Conservation (phyloP, 2,329 filamentous ascomycete species). For the Diaporthe capsici region DNA sequence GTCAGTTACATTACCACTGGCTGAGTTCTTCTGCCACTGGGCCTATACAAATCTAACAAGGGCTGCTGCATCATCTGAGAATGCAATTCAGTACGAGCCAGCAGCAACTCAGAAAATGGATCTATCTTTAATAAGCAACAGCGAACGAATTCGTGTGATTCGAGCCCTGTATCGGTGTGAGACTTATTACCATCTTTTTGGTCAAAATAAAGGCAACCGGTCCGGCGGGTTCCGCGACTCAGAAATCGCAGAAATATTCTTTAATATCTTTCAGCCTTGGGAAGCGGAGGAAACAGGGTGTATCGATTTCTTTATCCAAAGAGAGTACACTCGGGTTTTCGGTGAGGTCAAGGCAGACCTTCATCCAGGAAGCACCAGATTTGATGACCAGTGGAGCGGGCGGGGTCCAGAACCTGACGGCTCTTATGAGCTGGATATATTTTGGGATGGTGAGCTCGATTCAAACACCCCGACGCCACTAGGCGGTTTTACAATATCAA, state of each 20-base stretch:
- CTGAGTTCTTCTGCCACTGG: not conserved
- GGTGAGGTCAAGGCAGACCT: not conserved
- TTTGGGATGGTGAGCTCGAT: not conserved
- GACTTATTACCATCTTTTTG: not conserved
- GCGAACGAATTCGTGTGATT: not conserved
- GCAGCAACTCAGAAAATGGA: not conserved
- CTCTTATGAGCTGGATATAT: not conserved
- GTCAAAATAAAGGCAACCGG: not conserved
- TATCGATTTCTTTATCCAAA: not conserved
- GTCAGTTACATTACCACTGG: not conserved
- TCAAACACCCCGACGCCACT: not conserved
- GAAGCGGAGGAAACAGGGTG: not conserved
- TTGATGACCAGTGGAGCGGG: not conserved
- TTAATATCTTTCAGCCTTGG: slow-evolving; percentile 1
- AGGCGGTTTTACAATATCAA: not conserved
- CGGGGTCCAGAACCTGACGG: not conserved
- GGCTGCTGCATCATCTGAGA: not conserved
- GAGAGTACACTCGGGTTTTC: not conserved
- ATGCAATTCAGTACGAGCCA: not conserved
- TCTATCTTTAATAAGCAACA: not conserved
- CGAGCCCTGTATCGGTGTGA: not conserved
- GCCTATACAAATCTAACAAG: not conserved
- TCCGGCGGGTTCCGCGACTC: not conserved
- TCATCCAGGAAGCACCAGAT: not conserved
- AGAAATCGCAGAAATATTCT: not conserved